Percentiles rank a stretch among this genome's conserved stretches.
Conservation (phyloP, 805 yeast species). For the Zygotorulaspora danielsina region DNA sequence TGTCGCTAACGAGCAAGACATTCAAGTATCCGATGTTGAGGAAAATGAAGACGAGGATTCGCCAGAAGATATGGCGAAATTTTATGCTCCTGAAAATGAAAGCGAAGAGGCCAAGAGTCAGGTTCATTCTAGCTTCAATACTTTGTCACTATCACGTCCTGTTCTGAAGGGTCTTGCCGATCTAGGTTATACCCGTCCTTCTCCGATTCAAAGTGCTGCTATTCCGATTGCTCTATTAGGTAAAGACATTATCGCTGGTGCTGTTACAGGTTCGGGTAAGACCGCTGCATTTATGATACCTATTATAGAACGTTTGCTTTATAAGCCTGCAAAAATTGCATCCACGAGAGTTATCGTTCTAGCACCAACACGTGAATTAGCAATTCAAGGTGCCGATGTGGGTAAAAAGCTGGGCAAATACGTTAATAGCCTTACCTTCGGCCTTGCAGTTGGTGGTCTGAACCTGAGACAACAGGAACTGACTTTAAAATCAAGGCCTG, state of each 20-base stretch:
- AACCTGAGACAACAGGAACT: slow-evolving; percentile 94
- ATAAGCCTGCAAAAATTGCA: slow-evolving; percentile 80
- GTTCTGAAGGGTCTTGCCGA: slow-evolving; percentile 75
- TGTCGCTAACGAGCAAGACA: slow-evolving; percentile 26
- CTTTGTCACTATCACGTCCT: slow-evolving; percentile 83
- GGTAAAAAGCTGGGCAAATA: slow-evolving; percentile 79
- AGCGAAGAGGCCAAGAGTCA: slow-evolving; percentile 49
- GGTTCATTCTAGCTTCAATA: slow-evolving; percentile 63
- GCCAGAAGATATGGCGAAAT: slow-evolving; percentile 77
- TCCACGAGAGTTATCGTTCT: slow-evolving; percentile 87
- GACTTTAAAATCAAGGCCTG: slow-evolving; percentile 87
- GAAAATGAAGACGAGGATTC: slow-evolving; percentile 37
- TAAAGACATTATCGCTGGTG: slow-evolving; percentile 97
- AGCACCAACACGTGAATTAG: slow-evolving; percentile 96
- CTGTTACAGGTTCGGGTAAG: slow-evolving; percentile 99
- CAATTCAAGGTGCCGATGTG: slow-evolving; percentile 93
- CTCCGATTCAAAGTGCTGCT: slow-evolving; percentile 90
- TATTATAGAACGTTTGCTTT: slow-evolving; percentile 83
- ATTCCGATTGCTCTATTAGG: slow-evolving; percentile 92
- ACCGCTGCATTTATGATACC: slow-evolving; percentile 98
- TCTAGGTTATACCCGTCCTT: slow-evolving; percentile 81
- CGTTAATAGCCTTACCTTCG: slow-evolving; percentile 74
- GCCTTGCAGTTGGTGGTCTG: slow-evolving; percentile 97
- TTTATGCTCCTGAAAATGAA: slow-evolving; percentile 58
- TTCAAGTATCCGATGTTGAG: slow-evolving; percentile 20